These are phyloP conservation scores for Bipolaris oryzae DNA, from an alignment of 2,329 filamentous ascomycete genomes.

Conservation along the genomic window DNA sequence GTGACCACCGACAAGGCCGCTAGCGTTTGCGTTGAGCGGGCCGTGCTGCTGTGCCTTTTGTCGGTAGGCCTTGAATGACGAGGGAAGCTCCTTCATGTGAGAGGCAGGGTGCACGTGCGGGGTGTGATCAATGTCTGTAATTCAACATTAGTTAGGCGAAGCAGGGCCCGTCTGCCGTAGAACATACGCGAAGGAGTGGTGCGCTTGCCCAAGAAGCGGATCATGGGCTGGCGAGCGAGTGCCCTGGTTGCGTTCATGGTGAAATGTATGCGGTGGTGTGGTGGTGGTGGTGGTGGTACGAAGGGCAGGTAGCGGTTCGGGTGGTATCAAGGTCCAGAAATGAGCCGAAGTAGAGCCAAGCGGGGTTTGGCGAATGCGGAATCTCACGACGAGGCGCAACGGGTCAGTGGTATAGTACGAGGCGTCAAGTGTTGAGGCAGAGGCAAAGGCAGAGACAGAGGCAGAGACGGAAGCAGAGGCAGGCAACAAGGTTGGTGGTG, in stretches of 20 bases:
- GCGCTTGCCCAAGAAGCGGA: conserved; percentile 59
- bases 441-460: background rate
- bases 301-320: background rate
- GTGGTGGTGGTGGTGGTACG: conserved; percentile 11
- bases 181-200: conserved; percentile 52
- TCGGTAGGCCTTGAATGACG: conserved; percentile 77
- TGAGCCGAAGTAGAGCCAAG: conserved; percentile 1
- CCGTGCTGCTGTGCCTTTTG: conserved; percentile 80
- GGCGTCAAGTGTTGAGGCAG: background rate
- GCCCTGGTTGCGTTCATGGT: conserved; percentile 55
- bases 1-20: conserved; percentile 38
- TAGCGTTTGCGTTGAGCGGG: conserved; percentile 59
- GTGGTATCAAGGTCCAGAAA: background rate
- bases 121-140: conserved; percentile 73
- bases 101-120: conserved; percentile 76
- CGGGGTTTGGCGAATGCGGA: background rate
- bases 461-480: conserved; percentile 3
- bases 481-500: conserved; percentile 10
- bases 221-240: conserved; percentile 58
- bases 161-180: background rate
- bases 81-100: conserved; percentile 68
- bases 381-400: background rate
- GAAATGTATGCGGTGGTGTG: conserved; percentile 8
- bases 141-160: conserved; percentile 16
- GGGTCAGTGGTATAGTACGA: background rate